Evolutionary conservation across 352 stramenopile species (phyloP).

Genomic region (Phytophthora podocarpi): DNA sequence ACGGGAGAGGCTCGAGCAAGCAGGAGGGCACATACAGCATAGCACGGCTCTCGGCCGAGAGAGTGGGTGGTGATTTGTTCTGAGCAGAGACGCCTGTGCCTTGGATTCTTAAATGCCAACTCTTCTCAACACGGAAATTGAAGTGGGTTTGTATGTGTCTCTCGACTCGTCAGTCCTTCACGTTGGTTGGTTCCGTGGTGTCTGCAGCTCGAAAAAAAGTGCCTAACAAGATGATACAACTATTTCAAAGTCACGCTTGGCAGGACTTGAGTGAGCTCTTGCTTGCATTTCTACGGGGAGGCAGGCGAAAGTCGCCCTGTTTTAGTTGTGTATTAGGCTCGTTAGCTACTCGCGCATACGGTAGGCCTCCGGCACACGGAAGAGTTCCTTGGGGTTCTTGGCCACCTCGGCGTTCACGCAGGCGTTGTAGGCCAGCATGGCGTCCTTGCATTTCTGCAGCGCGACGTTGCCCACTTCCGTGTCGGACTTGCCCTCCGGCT

Average conservation of each 20-base stretch:
- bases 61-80: neutral
- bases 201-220: constrained; percentile 21
- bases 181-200: too few relatives aligned
- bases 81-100: constrained; percentile 6
- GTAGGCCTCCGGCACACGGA: constrained; percentile 83
- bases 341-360: constrained; percentile 55
- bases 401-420: constrained; percentile 67
- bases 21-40: constrained; percentile 7
- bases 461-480: constrained; percentile 71
- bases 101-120: constrained; percentile 36
- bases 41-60: neutral
- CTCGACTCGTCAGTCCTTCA: constrained; percentile 1
- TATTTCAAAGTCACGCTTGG: constrained; percentile 35
- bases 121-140: constrained; percentile 37
- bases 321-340: constrained; percentile 14
- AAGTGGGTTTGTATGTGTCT: constrained; percentile 30
- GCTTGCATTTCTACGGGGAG: too few relatives aligned
- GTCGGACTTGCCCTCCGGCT: constrained; percentile 54
- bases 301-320: too few relatives aligned
- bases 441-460: constrained; percentile 57
- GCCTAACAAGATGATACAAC: constrained; percentile 34
- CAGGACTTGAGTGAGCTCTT: too few relatives aligned
- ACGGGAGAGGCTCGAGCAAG: constrained; percentile 4
- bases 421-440: constrained; percentile 70
- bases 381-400: constrained; percentile 74